Evolutionary conservation across 192 early-diverging fungal species (phyloP).

Genomic region (Phycomyces blakesleeanus): DNA sequence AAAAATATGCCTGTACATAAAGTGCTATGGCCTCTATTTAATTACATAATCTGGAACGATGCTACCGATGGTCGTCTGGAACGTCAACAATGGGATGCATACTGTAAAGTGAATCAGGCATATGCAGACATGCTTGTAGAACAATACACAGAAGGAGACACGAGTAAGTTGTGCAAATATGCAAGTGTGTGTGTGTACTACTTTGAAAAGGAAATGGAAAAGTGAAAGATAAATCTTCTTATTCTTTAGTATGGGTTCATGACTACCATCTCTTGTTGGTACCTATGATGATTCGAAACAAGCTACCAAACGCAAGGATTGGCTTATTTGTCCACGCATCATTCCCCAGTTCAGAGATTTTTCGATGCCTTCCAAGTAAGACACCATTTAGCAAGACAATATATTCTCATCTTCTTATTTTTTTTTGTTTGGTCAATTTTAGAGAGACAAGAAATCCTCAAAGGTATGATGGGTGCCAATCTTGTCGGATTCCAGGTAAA

Average conservation of each 20-base stretch:
- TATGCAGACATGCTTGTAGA: constrained; percentile 73
- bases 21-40: constrained; percentile 94
- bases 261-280: constrained; percentile 94
- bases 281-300: constrained; percentile 81
- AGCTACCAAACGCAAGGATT: constrained; percentile 79
- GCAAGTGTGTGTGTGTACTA: constrained; percentile 43
- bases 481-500: constrained; percentile 89
- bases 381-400: too few relatives aligned
- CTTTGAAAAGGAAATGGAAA: too few relatives aligned
- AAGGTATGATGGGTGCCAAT: constrained; percentile 87
- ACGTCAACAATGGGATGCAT: constrained; percentile 69
- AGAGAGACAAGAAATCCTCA: constrained; percentile 79
- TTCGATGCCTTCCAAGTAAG: constrained; percentile 85
- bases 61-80: constrained; percentile 67
- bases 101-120: constrained; percentile 71
- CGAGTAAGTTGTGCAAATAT: constrained; percentile 48
- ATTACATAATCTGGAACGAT: constrained; percentile 85
- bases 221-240: constrained; percentile 95
- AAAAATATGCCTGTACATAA: not conserved
- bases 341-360: constrained; percentile 94
- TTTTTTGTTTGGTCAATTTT: too few relatives aligned
- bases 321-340: constrained; percentile 98
- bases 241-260: constrained; percentile 91
- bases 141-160: constrained; percentile 71
- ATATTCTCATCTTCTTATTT: too few relatives aligned